Evolutionary conservation across 148 eudicot species (phyloP).

Genomic region (Oxyria digyna): DNA sequence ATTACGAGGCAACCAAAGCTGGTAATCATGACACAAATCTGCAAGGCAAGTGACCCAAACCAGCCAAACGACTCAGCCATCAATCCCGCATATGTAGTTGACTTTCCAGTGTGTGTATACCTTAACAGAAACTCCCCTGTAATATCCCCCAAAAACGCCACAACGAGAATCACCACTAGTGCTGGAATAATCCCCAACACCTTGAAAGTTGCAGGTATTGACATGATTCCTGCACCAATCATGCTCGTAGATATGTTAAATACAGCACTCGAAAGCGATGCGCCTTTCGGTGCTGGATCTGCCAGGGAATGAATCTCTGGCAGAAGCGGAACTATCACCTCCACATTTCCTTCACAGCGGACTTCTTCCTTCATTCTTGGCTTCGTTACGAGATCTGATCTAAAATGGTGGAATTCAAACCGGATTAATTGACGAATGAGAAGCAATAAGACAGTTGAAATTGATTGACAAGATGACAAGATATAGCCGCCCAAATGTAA

Average conservation of each 20-base stretch:
- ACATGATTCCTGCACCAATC: constrained; percentile 92
- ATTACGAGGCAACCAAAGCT: constrained; percentile 75
- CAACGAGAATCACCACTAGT: constrained; percentile 31
- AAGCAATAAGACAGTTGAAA: neutral
- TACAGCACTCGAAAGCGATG: constrained; percentile 25
- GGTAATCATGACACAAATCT: constrained; percentile 58
- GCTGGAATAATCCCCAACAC: constrained; percentile 81
- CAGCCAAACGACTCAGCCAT: constrained; percentile 84
- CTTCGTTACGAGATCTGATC: neutral
- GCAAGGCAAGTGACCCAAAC: constrained; percentile 52
- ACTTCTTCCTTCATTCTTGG: constrained; percentile 12
- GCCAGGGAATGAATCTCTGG: constrained; percentile 9
- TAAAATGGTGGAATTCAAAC: neutral
- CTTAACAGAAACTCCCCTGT: constrained; percentile 72
- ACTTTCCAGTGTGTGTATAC: constrained; percentile 45
- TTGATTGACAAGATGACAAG: constrained; percentile 1
- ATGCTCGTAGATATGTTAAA: constrained; percentile 88
- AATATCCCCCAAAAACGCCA: constrained; percentile 61
- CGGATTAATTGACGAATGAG: neutral
- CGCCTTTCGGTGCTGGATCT: neutral
- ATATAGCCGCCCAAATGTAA: neutral
- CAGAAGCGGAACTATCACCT: constrained; percentile 17
- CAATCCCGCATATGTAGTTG: constrained; percentile 72
- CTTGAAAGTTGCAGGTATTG: constrained; percentile 85
- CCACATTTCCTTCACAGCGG: constrained; percentile 7